These are phyloP conservation scores for Solanum sejunctum DNA, from an alignment of 257 asterid genomes.

Conservation along the genomic window DNA sequence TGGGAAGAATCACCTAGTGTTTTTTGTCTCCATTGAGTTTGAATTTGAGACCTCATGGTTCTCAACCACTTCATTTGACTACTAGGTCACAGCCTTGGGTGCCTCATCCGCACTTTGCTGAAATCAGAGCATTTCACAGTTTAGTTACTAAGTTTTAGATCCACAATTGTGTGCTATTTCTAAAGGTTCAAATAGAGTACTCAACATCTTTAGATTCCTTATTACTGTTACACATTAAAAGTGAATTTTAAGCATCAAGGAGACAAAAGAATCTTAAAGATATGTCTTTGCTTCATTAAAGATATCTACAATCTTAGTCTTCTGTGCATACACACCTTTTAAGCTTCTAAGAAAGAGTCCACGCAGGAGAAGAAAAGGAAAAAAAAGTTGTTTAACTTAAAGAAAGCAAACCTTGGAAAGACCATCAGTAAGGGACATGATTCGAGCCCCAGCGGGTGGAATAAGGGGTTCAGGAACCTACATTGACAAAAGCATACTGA, in stretches of 20 bases:
- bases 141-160: neutral
- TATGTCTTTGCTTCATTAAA: neutral
- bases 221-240: neutral
- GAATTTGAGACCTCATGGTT: too few species aligned
- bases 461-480: slow-evolving; percentile 95
- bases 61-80: too few species aligned
- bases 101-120: neutral
- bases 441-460: slow-evolving; percentile 98
- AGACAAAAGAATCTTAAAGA: neutral
- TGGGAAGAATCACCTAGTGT: too few species aligned
- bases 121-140: neutral
- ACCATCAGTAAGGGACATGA: slow-evolving; percentile 98
- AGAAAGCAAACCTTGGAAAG: slow-evolving; percentile 63
- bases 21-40: too few species aligned
- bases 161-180: neutral
- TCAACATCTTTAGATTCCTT: neutral
- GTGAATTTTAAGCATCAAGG: neutral
- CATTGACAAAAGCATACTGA: slow-evolving; percentile 11
- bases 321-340: neutral
- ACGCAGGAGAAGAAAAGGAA: neutral
- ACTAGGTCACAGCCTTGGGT: too few species aligned
- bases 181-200: neutral
- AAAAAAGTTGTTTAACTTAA: slow-evolving; percentile 4
- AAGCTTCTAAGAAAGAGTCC: neutral
- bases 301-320: neutral